Percentiles rank a stretch among this genome's conserved stretches.
Conservation (phyloP, 2,329 filamentous ascomycete species). For the Fusarium nematophilum region DNA sequence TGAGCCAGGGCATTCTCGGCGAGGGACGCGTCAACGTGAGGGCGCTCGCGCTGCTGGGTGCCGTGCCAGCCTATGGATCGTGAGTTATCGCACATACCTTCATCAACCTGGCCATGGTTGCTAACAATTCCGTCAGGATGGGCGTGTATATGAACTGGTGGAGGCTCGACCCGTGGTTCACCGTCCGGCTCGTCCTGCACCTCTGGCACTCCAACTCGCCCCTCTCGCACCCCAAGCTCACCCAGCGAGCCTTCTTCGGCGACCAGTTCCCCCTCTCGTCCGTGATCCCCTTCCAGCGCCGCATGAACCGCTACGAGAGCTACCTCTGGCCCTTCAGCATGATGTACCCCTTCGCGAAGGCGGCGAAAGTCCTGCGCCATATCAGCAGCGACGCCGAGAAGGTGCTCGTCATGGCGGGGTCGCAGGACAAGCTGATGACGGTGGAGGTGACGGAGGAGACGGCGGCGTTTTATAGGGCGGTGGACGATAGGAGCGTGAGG, state of each 20-base stretch:
- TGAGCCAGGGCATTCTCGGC: constrained; percentile 61
- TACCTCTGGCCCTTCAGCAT: constrained; percentile 64
- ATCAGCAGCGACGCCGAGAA: constrained; percentile 45
- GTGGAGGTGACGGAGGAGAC: constrained; percentile 50
- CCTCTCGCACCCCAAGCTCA: constrained; percentile 61
- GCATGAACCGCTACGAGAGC: constrained; percentile 61
- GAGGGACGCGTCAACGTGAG: constrained; percentile 53
- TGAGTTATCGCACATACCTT: constrained; percentile 23
- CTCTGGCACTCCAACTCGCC: constrained; percentile 63
- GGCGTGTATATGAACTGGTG: constrained; percentile 60
- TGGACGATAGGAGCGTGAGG: constrained; percentile 49
- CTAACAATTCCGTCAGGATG: constrained; percentile 47
- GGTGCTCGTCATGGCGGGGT: constrained; percentile 55
- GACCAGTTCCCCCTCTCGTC: constrained; percentile 52
- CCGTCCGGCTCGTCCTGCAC: constrained; percentile 58
- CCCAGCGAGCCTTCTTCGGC: constrained; percentile 63
- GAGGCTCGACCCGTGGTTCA: constrained; percentile 60
- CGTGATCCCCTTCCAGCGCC: constrained; percentile 55
- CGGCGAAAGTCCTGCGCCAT: constrained; percentile 52
- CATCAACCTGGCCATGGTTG: background rate
- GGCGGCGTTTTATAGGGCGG: constrained; percentile 46
- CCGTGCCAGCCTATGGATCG: constrained; percentile 57
- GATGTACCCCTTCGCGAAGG: constrained; percentile 56
- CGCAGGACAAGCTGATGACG: constrained; percentile 56
- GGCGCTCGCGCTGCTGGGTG: constrained; percentile 59